phyloP scores from a whole-genome alignment of 2,329 filamentous ascomycete species.

The Arthrobotrys sinensis region DNA sequence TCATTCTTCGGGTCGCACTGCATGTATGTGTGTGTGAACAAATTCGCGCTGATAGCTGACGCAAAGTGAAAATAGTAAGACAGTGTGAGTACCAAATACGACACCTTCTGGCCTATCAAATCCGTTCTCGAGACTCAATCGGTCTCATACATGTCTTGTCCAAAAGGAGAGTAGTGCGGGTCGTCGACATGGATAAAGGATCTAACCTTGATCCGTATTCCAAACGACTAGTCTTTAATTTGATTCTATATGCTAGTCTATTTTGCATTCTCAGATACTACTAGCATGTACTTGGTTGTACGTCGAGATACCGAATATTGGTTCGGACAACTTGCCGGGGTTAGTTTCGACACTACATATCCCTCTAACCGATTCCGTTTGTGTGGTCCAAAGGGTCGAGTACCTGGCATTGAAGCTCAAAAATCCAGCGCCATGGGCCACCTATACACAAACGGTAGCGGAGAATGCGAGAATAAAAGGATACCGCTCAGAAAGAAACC shows the following conservation, averaged over 20 bases:
- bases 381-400: slow-evolving; percentile 10
- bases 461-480: not conserved
- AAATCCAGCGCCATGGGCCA: slow-evolving; percentile 33
- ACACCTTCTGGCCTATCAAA: not conserved
- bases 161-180: slow-evolving; percentile 23
- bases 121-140: not conserved
- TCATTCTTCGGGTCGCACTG: too few relatives aligned
- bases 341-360: not conserved
- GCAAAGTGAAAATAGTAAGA: slow-evolving; percentile 1
- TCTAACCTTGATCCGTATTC: slow-evolving; percentile 35
- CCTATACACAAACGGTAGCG: not conserved
- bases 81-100: slow-evolving; percentile 15
- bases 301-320: not conserved
- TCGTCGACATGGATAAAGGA: slow-evolving; percentile 21
- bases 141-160: slow-evolving; percentile 29
- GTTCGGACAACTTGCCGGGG: slow-evolving; percentile 1
- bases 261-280: too few relatives aligned
- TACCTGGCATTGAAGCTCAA: not conserved
- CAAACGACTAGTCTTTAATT: slow-evolving; percentile 41
- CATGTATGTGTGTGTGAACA: too few relatives aligned
- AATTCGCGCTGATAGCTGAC: not conserved
- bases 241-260: slow-evolving; percentile 32
- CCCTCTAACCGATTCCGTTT: slow-evolving; percentile 51
- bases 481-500: not conserved
- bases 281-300: not conserved